These are phyloP conservation scores for Chondrostereum purpureum DNA, from an alignment of 1,284 basidiomycete genomes.

Conservation along the genomic window DNA sequence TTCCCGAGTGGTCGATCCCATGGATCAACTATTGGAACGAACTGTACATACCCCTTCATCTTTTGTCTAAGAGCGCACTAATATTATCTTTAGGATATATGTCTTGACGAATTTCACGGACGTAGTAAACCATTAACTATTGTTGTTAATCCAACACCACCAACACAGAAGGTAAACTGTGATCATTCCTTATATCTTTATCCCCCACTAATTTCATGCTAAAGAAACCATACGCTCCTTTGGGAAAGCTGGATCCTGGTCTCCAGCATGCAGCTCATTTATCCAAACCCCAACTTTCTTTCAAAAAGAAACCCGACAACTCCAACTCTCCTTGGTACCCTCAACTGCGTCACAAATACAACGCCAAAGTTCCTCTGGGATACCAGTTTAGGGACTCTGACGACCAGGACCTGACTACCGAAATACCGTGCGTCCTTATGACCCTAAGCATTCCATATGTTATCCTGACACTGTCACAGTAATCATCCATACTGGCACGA, in stretches of 20 bases:
- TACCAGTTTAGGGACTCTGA: constrained; percentile 39
- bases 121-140: constrained; percentile 62
- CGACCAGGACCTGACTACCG: constrained; percentile 22
- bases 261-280: constrained; percentile 67
- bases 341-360: constrained; percentile 64
- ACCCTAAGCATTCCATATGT: constrained; percentile 9
- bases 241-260: constrained; percentile 46
- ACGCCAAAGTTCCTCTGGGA: constrained; percentile 74
- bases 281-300: constrained; percentile 74
- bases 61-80: background rate
- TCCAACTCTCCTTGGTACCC: constrained; percentile 53
- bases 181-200: constrained; percentile 6
- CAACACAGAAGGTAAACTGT: constrained; percentile 4
- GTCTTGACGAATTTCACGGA: constrained; percentile 76
- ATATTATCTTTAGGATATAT: constrained; percentile 54
- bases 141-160: constrained; percentile 35
- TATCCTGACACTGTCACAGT: constrained; percentile 7
- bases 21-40: constrained; percentile 82
- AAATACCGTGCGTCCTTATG: constrained; percentile 21
- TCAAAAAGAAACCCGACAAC: constrained; percentile 58
- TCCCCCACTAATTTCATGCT: constrained; percentile 6
- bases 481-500: constrained; percentile 80
- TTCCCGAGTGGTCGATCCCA: constrained; percentile 69
- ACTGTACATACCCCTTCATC: constrained; percentile 46
- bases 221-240: constrained; percentile 24